phyloP scores from a whole-genome alignment of 768 basidiomycete species.

The Termitomyces sp. region DNA sequence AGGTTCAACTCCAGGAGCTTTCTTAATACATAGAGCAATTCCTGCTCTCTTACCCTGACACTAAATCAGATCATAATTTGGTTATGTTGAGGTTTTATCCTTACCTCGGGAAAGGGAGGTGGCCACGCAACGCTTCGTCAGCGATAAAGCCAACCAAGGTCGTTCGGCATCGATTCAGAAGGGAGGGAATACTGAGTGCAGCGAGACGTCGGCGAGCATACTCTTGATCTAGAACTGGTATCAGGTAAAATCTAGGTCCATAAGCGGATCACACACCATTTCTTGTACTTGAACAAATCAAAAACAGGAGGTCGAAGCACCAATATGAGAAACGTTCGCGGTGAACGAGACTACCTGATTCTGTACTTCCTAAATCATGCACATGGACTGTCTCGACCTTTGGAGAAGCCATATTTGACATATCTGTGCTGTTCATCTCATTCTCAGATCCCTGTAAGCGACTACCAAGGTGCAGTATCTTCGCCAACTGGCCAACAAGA shows the following conservation, averaged over 20 bases:
- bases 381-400: slow-evolving; percentile 35
- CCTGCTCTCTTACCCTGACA: slow-evolving; percentile 79
- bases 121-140: slow-evolving; percentile 82
- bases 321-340: slow-evolving; percentile 89
- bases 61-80: background rate
- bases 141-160: slow-evolving; percentile 75
- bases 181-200: slow-evolving; percentile 62
- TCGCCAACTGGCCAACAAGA: slow-evolving; percentile 64
- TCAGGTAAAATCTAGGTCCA: background rate
- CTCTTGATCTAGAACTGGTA: slow-evolving; percentile 49
- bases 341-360: slow-evolving; percentile 50
- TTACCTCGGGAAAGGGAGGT: slow-evolving; percentile 84
- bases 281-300: slow-evolving; percentile 68
- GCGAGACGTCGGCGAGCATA: slow-evolving; percentile 64
- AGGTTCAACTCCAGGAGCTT: slow-evolving; percentile 73
- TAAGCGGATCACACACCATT: slow-evolving; percentile 40
- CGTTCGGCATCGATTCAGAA: slow-evolving; percentile 74
- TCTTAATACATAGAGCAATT: slow-evolving; percentile 78
- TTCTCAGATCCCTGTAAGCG: slow-evolving; percentile 43
- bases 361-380: slow-evolving; percentile 57
- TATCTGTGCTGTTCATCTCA: background rate
- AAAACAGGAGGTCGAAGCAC: slow-evolving; percentile 86
- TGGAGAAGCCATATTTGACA: slow-evolving; percentile 11
- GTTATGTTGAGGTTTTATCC: background rate
- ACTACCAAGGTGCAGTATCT: slow-evolving; percentile 72